Percentiles rank a stretch among this genome's conserved stretches.
These are phyloP conservation scores for Phytophthora fragariaefolia DNA, from an alignment of 352 stramenopile genomes.

Conservation along the genomic window DNA sequence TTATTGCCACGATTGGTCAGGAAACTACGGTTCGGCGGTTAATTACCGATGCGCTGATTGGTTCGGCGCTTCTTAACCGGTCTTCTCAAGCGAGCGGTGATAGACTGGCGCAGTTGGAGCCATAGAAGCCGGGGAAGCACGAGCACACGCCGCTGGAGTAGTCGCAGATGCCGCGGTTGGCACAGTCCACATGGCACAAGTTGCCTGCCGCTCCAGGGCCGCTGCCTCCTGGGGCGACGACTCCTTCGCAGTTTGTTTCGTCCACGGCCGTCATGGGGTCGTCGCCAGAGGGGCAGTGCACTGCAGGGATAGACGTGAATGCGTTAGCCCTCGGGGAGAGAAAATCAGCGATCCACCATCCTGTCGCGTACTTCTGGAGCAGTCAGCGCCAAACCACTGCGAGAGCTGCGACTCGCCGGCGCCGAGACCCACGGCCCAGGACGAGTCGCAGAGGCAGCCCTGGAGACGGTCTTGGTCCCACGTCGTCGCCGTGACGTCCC, in stretches of 20 bases:
- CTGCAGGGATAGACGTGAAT: conserved; percentile 29
- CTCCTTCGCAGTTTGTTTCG: conserved; percentile 87
- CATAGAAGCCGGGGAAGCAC: conserved; percentile 81
- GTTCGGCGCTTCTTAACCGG: conserved; percentile 21
- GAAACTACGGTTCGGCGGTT: conserved; percentile 35
- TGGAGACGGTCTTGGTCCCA: conserved; percentile 84
- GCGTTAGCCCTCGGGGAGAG: background rate
- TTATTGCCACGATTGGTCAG: conserved; percentile 15
- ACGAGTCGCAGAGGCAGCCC: conserved; percentile 84
- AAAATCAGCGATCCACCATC: background rate
- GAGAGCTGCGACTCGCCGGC: conserved; percentile 77
- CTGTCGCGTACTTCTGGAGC: conserved; percentile 61
- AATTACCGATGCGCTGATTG: conserved; percentile 23
- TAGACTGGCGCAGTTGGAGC: conserved; percentile 78
- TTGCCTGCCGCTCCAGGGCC: conserved; percentile 55
- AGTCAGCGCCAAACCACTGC: conserved; percentile 91
- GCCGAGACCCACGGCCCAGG: conserved; percentile 75
- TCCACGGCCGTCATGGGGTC: conserved; percentile 81
- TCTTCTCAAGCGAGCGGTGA: conserved; percentile 48
- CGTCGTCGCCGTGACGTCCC: conserved; percentile 58
- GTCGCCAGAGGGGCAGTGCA: conserved; percentile 87
- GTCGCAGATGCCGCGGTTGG: conserved; percentile 83
- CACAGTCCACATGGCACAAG: conserved; percentile 77
- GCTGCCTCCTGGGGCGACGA: conserved; percentile 44
- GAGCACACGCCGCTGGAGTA: conserved; percentile 65